These are phyloP conservation scores for Mimosa pudica DNA, from an alignment of 306 rosid genomes.

Conservation along the genomic window DNA sequence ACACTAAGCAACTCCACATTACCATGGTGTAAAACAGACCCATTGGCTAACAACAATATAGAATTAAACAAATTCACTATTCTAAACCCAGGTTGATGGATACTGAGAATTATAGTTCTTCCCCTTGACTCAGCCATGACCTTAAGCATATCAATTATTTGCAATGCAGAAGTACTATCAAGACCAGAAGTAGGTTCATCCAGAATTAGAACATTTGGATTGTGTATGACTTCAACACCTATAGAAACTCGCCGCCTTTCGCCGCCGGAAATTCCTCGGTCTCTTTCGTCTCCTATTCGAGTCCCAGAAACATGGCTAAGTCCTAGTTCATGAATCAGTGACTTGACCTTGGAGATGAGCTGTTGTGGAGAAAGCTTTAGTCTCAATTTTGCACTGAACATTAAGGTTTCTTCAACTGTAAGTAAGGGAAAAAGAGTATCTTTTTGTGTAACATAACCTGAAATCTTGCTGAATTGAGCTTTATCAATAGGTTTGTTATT, in stretches of 20 bases:
- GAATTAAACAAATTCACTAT: slow-evolving; percentile 78
- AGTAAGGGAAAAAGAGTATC: slow-evolving; percentile 81
- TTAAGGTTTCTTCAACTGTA: slow-evolving; percentile 86
- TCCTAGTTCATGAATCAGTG: slow-evolving; percentile 73
- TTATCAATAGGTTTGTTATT: slow-evolving; percentile 61
- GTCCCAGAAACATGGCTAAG: slow-evolving; percentile 66
- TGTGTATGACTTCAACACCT: slow-evolving; percentile 92
- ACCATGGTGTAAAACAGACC: slow-evolving; percentile 79
- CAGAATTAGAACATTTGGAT: slow-evolving; percentile 78
- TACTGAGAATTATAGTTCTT: slow-evolving; percentile 73
- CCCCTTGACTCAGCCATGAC: slow-evolving; percentile 78
- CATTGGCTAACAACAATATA: slow-evolving; percentile 68
- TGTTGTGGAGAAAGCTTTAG: slow-evolving; percentile 53
- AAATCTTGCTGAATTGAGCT: slow-evolving; percentile 69
- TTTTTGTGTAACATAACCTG: slow-evolving; percentile 88
- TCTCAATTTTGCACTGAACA: slow-evolving; percentile 75
- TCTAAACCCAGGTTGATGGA: slow-evolving; percentile 94
- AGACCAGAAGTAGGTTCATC: slow-evolving; percentile 99
- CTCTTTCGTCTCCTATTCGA: slow-evolving; percentile 77
- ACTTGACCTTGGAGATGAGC: slow-evolving; percentile 60
- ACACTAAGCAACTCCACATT: slow-evolving; percentile 66
- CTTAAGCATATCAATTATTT: slow-evolving; percentile 83
- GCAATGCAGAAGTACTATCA: slow-evolving; percentile 87
- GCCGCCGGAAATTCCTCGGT: slow-evolving; percentile 90
- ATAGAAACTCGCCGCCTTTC: slow-evolving; percentile 89